Percentiles rank a stretch among this genome's conserved stretches.
Conservation (phyloP, 768 basidiomycete species). For the Lyophyllum atratum region DNA sequence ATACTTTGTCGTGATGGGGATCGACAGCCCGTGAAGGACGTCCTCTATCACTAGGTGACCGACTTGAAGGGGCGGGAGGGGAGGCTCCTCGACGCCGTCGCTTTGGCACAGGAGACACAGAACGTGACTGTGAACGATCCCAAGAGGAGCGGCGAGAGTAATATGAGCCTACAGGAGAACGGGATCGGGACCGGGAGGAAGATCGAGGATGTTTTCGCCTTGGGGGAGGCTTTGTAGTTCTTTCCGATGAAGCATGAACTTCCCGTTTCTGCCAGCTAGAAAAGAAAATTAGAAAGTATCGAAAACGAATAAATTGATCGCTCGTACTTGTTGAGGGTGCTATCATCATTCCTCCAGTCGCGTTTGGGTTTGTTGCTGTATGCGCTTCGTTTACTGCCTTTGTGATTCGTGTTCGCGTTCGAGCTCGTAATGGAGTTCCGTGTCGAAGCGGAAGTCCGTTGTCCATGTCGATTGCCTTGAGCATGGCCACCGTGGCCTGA, state of each 20-base stretch:
- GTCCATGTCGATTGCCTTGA: slow-evolving; percentile 37
- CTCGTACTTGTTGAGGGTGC: slow-evolving; percentile 75
- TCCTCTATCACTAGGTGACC: slow-evolving; percentile 49
- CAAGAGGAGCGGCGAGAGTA: slow-evolving; percentile 65
- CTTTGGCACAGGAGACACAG: slow-evolving; percentile 58
- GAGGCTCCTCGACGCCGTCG: slow-evolving; percentile 55
- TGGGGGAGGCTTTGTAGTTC: slow-evolving; percentile 36
- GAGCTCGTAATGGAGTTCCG: slow-evolving; percentile 20
- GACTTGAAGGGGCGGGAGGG: slow-evolving; percentile 45
- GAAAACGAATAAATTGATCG: neutral
- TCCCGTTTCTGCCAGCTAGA: slow-evolving; percentile 72
- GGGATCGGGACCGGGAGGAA: slow-evolving; percentile 60
- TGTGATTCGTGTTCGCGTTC: slow-evolving; percentile 19
- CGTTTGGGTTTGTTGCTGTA: slow-evolving; percentile 42
- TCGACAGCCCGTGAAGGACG: slow-evolving; percentile 33
- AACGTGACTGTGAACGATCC: slow-evolving; percentile 65
- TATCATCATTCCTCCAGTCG: slow-evolving; percentile 62
- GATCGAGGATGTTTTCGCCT: slow-evolving; percentile 51
- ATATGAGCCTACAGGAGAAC: slow-evolving; percentile 65
- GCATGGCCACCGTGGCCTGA: slow-evolving; percentile 42
- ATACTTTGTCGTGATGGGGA: slow-evolving; percentile 2
- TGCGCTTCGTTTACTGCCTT: slow-evolving; percentile 33
- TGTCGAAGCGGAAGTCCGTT: slow-evolving; percentile 31
- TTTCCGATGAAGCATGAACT: slow-evolving; percentile 38
- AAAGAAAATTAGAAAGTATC: slow-evolving; percentile 5